Base-by-base conservation (phyloP, 805 yeast species). In the Ascoidea asiatica region DNA sequence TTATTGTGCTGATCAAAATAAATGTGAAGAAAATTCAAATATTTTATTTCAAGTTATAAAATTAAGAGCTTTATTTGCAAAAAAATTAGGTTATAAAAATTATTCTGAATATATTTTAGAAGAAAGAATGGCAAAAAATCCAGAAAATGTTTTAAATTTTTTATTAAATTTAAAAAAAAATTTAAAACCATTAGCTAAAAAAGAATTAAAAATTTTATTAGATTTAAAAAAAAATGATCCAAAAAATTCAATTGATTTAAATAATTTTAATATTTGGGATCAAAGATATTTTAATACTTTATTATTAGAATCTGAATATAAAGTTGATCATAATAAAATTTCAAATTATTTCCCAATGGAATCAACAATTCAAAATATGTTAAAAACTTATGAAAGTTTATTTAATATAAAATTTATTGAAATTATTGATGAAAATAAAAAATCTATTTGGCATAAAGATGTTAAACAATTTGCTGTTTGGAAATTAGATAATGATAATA, bases 311-410 rank as follows among this genome's bases (percentile, higher is more conserved):
- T 70, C 69, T 44, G 75, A 81, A 46, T 83, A 75, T 61, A 67
- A 79, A 53, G 86, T 86, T 33, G 90, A 86, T 56, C 76, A 79
- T 48, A 72, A 73, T 46, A 74, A 75, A 52, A 78, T 86, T 48
- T 66, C 87, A 5, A 88, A 86, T 57, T 86, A 76, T 57, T 86
- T 83, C 67, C 92, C 95, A 39, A 63, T 84, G 59, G 74, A 77
- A 41, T 66, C 73, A 15, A 79, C 92, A 2, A 72, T 85, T 44
- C 56, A 60, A 21, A 76, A 78, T 47, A 85, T 86, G 92, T 65
- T 86, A 45, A 64, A 66, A 6, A 73, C 85, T 50, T 86, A 81
- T 58, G 90, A 81, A 58, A 67, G 65, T 2, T 67, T 86, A 42
- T 79, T 86, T 61, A 76, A 75, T 48, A 68, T 86, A 47, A 76